Base-by-base conservation (phyloP, 2,329 filamentous ascomycete species). In the Phialophora macrospora region DNA sequence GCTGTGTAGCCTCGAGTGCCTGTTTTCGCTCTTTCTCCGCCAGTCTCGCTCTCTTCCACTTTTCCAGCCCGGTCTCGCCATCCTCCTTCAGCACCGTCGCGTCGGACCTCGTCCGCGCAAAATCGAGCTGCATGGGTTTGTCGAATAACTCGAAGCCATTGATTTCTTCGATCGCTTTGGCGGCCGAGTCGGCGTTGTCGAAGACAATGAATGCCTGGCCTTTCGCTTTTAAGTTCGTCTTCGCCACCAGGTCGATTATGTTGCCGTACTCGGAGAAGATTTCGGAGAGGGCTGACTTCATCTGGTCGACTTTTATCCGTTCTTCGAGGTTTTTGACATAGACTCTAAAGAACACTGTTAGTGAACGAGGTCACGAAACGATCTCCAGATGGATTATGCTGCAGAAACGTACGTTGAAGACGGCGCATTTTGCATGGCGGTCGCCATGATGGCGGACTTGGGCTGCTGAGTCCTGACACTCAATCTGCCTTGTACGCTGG, bases 161-260 rank as follows among this genome's bases (percentile, higher is more conserved):
- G 68, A 96, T 84, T 72, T 96, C 92, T 59, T 96, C 91, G 68
- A 97, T 90, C 20, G 95, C 94, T 69, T 87, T 85, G 60, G 85
- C 82, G 3, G 93, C 93, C n/a, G 88, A 87, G 62, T 93, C 90
- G n/a, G 89, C 82, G 67, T 83, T 85, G 73, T 96, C 92, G 76
- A 93, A 98, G 54, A 98, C 93, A 57, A 99, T 81, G 76, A 99
- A 99, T 0, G 95, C 95, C 80, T 99, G 95, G 12, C 95, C 95
- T 77, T 96, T 97, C 51, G 92, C 91, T 77, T 91, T 93, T 32
- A 98, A 79, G 77, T 96, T 97, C 70, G 87, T 92, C 82, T 96
- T 96, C 52, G 91, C 91, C 66, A 96, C 86, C 59, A 97, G 87
- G 69, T 97, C 93, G 72, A 96, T 80, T 67, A 97, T 87, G 64